Percentiles rank a stretch among this genome's conserved stretches.
Conservation (phyloP, 371 early-diverging fungal genomes). For the Mucor piriformis region DNA sequence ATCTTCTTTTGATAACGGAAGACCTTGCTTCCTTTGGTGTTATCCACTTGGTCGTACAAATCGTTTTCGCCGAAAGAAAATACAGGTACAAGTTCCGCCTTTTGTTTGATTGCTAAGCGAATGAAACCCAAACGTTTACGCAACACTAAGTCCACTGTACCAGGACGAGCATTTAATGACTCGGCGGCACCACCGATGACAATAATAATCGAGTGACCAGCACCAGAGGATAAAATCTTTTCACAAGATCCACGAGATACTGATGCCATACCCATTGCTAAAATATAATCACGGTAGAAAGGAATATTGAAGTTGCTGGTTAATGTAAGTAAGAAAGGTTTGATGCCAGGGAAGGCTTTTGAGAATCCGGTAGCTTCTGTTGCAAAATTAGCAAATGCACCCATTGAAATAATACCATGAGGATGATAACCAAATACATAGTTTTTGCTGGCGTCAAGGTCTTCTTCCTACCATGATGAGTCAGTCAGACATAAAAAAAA, state of each 20-base stretch:
- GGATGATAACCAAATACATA: slow-evolving; percentile 84
- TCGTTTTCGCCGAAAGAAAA: slow-evolving; percentile 88
- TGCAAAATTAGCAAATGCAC: slow-evolving; percentile 82
- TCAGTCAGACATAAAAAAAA: not conserved
- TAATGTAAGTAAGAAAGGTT: slow-evolving; percentile 64
- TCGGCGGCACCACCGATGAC: slow-evolving; percentile 85
- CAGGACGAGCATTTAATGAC: slow-evolving; percentile 69
- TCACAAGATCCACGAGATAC: slow-evolving; percentile 79
- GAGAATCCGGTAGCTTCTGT: slow-evolving; percentile 74
- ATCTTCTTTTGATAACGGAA: slow-evolving; percentile 63
- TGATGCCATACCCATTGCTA: slow-evolving; percentile 75
- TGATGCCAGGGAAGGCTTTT: slow-evolving; percentile 68
- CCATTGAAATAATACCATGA: slow-evolving; percentile 85
- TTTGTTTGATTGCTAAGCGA: slow-evolving; percentile 75
- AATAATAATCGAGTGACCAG: slow-evolving; percentile 79
- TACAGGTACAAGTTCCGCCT: slow-evolving; percentile 73
- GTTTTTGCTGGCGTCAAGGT: slow-evolving; percentile 74
- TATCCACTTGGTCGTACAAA: slow-evolving; percentile 68
- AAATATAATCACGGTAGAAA: slow-evolving; percentile 73
- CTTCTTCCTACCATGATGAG: slow-evolving; percentile 55
- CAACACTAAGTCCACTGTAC: slow-evolving; percentile 66
- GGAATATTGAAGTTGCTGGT: slow-evolving; percentile 69
- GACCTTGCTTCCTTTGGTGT: slow-evolving; percentile 50
- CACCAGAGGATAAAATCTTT: slow-evolving; percentile 69
- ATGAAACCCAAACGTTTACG: slow-evolving; percentile 80